Evolutionary conservation across 331 rosid genomes (phyloP).

Genomic region (Arachis monticola): DNA sequence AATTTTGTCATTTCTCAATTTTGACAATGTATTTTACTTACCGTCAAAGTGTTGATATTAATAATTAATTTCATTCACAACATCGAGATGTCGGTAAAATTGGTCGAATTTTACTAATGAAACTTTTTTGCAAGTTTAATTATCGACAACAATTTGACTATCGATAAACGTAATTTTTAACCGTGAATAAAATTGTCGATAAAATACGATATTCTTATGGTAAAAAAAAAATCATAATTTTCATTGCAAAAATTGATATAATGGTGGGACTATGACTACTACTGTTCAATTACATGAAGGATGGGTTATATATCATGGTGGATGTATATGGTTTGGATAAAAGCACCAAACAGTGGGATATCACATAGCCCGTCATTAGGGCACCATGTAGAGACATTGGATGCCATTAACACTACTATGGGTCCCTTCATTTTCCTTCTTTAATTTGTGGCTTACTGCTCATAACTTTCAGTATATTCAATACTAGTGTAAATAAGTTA

Average conservation of each 20-base stretch:
- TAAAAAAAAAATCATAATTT: too few species aligned
- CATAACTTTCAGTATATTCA: not conserved
- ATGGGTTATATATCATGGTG: conserved; percentile 4
- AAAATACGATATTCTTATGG: too few species aligned
- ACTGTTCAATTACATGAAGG: conserved; percentile 27
- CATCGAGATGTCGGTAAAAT: too few species aligned
- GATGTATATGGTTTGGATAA: not conserved
- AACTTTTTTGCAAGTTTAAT: too few species aligned
- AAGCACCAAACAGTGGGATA: conserved; percentile 38
- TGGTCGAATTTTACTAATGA: too few species aligned
- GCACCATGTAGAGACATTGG: conserved; percentile 16
- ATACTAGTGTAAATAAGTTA: not conserved
- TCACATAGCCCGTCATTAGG: conserved; percentile 13
- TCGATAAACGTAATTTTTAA: too few species aligned
- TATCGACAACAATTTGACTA: too few species aligned
- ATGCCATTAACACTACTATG: conserved; percentile 13
- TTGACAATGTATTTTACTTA: too few species aligned
- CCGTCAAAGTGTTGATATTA: too few species aligned
- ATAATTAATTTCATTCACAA: too few species aligned
- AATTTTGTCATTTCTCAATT: too few species aligned
- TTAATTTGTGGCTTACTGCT: not conserved
- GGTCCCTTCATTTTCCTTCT: not conserved
- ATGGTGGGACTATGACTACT: conserved; percentile 29
- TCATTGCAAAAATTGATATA: not conserved
- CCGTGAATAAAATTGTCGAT: too few species aligned